Evolutionary conservation across 108 stramenopile genomes (phyloP).

Genomic region (Poteriospumella lacustris): DNA sequence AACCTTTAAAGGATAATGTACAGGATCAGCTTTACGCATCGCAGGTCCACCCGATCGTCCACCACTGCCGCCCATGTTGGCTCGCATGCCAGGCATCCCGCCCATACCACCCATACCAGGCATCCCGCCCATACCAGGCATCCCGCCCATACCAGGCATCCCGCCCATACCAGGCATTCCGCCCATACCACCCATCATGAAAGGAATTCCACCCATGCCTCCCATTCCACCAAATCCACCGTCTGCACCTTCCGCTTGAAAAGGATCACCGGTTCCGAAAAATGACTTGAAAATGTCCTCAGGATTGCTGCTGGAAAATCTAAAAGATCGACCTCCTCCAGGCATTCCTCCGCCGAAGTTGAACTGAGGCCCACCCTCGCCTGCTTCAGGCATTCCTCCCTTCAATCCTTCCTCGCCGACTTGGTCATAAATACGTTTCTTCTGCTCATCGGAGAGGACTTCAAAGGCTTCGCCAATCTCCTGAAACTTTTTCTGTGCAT

Average conservation of each 20-base stretch:
- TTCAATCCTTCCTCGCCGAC: conserved; percentile 47
- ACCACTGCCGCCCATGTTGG: conserved; percentile 16
- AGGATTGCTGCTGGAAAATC: conserved; percentile 12
- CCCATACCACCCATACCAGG: conserved; percentile 19
- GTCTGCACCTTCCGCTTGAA: conserved; percentile 27
- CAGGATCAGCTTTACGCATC: conserved; percentile 41
- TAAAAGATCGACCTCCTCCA: conserved; percentile 6
- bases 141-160: conserved; percentile 32
- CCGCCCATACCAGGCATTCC: conserved; percentile 36
- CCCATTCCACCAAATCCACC: not conserved
- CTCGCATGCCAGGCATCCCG: not conserved
- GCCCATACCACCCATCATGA: conserved; percentile 15
- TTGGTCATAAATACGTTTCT: conserved; percentile 42
- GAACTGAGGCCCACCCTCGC: conserved; percentile 15
- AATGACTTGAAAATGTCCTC: conserved; percentile 26
- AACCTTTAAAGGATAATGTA: conserved; percentile 41
- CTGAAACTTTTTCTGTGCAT: conserved; percentile 59
- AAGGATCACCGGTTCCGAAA: conserved; percentile 34
- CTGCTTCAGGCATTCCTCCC: not conserved
- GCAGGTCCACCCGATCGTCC: conserved; percentile 13
- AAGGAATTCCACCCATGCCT: conserved; percentile 13
- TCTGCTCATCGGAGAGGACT: conserved; percentile 43
- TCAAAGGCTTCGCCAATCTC: conserved; percentile 64
- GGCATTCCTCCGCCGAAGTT: conserved; percentile 3
- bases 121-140: conserved; percentile 30